These are phyloP conservation scores for Fistulinella prunicolor DNA, from an alignment of 768 basidiomycete species.

Conservation along the genomic window DNA sequence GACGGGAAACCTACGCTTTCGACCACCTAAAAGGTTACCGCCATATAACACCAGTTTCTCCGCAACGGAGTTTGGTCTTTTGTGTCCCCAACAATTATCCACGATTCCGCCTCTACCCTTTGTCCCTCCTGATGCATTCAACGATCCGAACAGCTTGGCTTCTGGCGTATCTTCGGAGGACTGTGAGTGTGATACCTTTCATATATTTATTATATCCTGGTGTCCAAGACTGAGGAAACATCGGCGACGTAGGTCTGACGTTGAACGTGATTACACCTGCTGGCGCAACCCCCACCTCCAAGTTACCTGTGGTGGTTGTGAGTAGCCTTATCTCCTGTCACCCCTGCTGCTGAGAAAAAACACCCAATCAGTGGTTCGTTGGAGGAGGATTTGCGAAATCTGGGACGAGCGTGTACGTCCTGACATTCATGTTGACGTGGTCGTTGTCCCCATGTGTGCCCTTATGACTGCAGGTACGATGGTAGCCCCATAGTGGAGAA, in stretches of 20 bases:
- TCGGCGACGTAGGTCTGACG: conserved; percentile 39
- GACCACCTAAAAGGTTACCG: not conserved
- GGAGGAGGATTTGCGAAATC: conserved; percentile 37
- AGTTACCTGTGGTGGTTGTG: conserved; percentile 54
- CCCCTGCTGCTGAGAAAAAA: not conserved
- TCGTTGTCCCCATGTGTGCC: not conserved
- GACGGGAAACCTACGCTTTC: not conserved
- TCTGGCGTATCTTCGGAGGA: conserved; percentile 39
- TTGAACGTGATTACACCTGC: conserved; percentile 51
- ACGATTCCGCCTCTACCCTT: conserved; percentile 9
- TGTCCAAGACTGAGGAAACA: not conserved
- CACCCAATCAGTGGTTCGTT: conserved; percentile 29
- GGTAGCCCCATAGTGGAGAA: conserved; percentile 30
- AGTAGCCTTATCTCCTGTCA: conserved; percentile 13
- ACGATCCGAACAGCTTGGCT: conserved; percentile 27
- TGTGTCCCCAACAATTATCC: conserved; percentile 6
- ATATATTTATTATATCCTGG: not conserved
- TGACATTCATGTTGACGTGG: too few relatives aligned
- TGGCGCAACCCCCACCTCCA: conserved; percentile 36
- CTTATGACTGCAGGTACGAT: conserved; percentile 1
- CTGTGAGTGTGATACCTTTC: conserved; percentile 35
- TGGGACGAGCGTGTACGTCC: conserved; percentile 12
- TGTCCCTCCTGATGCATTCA: conserved; percentile 14
- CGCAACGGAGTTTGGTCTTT: not conserved
- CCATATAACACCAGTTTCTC: not conserved